Conservation (phyloP, 352 stramenopile genomes). For the Globisporangium iwayamae region DNA sequence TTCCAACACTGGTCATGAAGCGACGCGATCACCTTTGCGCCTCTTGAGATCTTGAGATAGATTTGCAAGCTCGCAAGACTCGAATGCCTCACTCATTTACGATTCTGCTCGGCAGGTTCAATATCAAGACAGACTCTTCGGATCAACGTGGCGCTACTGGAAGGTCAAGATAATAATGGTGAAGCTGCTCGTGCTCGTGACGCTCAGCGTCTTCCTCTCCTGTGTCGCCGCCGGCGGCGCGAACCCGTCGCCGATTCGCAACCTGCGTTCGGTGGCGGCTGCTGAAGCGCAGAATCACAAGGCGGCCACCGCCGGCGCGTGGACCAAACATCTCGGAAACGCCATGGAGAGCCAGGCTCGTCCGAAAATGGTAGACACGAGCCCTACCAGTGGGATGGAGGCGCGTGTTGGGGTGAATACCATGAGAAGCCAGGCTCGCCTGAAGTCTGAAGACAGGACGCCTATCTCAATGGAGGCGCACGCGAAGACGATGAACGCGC, state of each 20-base stretch:
- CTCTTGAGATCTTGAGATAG: not conserved
- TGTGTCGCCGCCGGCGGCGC: not conserved
- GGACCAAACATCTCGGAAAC: not conserved
- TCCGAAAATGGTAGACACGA: not conserved
- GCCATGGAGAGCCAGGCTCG: not conserved
- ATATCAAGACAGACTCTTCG: not conserved
- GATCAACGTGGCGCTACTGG: not conserved
- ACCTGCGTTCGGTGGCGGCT: not conserved
- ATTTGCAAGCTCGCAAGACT: not conserved
- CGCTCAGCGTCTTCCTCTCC: slow-evolving; percentile 2
- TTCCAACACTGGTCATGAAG: not conserved
- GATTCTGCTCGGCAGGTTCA: not conserved
- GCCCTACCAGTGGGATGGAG: not conserved
- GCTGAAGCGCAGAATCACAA: not conserved
- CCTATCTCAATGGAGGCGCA: not conserved
- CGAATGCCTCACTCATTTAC: not conserved
- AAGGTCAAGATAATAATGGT: not conserved
- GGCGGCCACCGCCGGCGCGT: not conserved
- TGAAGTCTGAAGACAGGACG: too few species aligned
- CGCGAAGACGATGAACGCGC: slow-evolving; percentile 5
- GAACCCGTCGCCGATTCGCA: not conserved
- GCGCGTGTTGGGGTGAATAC: not conserved
- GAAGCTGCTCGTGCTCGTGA: slow-evolving; percentile 4
- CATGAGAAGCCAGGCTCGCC: too few species aligned
- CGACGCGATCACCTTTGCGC: not conserved